A percentile compares a stretch with the other conserved stretches of the same genome.
These are phyloP conservation scores for Aureobasidium pullulans DNA, from an alignment of 2,329 filamentous ascomycete genomes.

Conservation along the genomic window DNA sequence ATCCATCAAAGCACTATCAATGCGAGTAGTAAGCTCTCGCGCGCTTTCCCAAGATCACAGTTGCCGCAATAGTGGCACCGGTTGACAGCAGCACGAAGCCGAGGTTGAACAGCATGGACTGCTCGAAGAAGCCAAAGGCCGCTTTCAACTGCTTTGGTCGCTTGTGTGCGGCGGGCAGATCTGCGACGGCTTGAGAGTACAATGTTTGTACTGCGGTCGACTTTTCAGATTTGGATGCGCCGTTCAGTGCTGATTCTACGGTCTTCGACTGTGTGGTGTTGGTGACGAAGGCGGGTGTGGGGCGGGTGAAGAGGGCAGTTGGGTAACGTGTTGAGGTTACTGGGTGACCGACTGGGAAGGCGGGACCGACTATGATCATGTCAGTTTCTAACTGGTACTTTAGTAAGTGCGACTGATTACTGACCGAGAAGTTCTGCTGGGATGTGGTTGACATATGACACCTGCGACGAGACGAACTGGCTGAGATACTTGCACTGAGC, in stretches of 20 bases:
- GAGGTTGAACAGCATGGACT: conserved; percentile 31
- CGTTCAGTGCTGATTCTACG: conserved; percentile 12
- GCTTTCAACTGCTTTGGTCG: conserved; percentile 26
- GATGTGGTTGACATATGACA: conserved; percentile 52
- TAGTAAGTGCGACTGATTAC: conserved; percentile 7
- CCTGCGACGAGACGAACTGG: conserved; percentile 46
- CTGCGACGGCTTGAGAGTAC: conserved; percentile 17
- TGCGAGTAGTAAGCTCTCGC: conserved; percentile 3
- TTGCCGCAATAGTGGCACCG: background rate
- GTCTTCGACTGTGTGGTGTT: conserved; percentile 8
- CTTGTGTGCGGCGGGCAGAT: conserved; percentile 25
- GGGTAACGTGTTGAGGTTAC: conserved; percentile 33
- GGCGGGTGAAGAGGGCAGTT: conserved; percentile 36
- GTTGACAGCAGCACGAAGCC: conserved; percentile 23
- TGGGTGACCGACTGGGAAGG: conserved; percentile 27
- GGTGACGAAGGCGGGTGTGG: conserved; percentile 35
- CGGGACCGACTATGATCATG: conserved; percentile 28
- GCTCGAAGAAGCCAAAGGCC: conserved; percentile 32
- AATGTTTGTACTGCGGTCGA: conserved; percentile 17
- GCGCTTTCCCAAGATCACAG: conserved; percentile 4
- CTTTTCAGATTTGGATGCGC: conserved; percentile 8
- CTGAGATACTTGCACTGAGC: conserved; percentile 51
- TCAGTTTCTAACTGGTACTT: background rate
- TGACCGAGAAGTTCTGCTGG: conserved; percentile 46
- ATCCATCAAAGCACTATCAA: background rate